These are phyloP conservation scores for Clonostachys rosea DNA, from an alignment of 2,329 filamentous ascomycete species.

Conservation along the genomic window DNA sequence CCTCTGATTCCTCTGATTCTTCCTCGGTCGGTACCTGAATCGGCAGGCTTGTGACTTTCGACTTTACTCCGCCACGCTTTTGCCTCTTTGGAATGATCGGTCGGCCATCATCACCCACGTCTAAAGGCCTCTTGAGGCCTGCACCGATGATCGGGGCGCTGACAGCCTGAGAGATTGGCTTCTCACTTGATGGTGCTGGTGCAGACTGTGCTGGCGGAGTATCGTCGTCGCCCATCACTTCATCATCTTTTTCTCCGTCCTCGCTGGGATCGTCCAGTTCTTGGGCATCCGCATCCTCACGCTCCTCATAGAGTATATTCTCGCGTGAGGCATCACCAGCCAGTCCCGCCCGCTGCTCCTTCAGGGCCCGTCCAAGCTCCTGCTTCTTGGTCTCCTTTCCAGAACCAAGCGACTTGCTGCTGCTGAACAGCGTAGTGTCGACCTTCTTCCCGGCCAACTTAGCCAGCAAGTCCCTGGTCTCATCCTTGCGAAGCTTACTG, in stretches of 20 bases:
- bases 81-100: constrained; percentile 83
- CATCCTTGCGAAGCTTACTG: constrained; percentile 90
- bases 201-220: constrained; percentile 8
- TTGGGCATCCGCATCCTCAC: constrained; percentile 11
- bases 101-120: constrained; percentile 71
- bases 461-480: constrained; percentile 78
- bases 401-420: constrained; percentile 72
- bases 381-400: constrained; percentile 68
- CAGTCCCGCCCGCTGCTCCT: constrained; percentile 62
- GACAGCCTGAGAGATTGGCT: not conserved
- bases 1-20: constrained; percentile 20
- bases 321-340: constrained; percentile 44
- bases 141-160: constrained; percentile 48
- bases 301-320: constrained; percentile 46
- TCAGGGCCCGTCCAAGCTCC: constrained; percentile 56
- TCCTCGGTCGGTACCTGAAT: constrained; percentile 32
- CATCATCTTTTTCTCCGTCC: constrained; percentile 19
- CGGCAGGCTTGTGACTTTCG: constrained; percentile 38
- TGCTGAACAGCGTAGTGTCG: constrained; percentile 77
- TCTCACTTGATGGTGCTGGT: not conserved
- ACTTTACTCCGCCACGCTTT: constrained; percentile 58
- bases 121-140: constrained; percentile 82
- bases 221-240: constrained; percentile 5
- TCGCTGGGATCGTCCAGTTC: constrained; percentile 11
- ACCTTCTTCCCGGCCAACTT: constrained; percentile 76